A percentile compares a stretch with the other conserved stretches of the same genome.
Evolutionary conservation across 2,329 filamentous ascomycete genomes (phyloP).

Genomic region (Cladosporium sp.): DNA sequence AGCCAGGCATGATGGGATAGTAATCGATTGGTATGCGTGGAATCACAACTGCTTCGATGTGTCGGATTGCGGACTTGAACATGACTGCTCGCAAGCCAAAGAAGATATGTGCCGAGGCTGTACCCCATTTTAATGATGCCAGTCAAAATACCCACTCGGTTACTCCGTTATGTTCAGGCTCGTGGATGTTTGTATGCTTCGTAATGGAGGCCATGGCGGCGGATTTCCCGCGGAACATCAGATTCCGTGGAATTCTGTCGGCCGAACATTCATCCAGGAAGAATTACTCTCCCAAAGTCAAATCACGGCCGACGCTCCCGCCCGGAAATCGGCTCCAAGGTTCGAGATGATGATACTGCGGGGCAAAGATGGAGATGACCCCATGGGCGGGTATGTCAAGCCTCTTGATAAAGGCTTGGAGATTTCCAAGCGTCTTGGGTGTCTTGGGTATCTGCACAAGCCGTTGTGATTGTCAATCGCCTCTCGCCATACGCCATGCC

Average conservation of each 20-base stretch:
- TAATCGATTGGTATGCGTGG: conserved; percentile 5
- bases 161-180: no score
- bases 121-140: no score
- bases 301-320: no score
- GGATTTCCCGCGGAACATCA: neutral
- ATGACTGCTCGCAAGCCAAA: neutral
- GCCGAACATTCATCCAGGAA: no score
- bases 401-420: conserved; percentile 7
- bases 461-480: neutral
- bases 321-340: neutral
- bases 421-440: neutral
- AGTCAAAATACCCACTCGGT: no score
- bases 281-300: neutral
- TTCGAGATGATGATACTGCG: neutral
- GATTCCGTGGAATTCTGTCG: neutral
- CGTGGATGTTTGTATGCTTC: no score
- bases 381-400: neutral
- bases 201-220: neutral
- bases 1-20: conserved; percentile 10
- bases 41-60: conserved; percentile 9
- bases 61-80: conserved; percentile 13
- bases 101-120: neutral
- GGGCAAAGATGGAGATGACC: neutral
- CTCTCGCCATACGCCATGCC: conserved; percentile 8
- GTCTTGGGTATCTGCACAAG: neutral